phyloP scores from a whole-genome alignment of 2,329 filamentous ascomycete species.

The Elsinoe necatrix region DNA sequence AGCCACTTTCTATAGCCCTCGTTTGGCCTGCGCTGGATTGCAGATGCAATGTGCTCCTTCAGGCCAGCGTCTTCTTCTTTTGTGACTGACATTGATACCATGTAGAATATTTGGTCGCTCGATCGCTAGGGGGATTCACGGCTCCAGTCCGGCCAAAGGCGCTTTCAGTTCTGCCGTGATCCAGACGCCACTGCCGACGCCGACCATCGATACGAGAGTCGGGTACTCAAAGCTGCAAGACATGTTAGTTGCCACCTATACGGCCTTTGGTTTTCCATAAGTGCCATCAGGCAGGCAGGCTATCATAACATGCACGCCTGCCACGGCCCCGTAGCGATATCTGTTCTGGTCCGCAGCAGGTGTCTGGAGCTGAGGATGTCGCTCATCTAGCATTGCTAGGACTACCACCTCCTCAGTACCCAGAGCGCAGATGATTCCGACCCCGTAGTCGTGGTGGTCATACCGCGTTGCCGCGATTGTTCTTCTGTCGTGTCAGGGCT shows the following conservation, averaged over 20 bases:
- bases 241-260: conserved; percentile 18
- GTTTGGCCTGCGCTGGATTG: no score
- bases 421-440: conserved; percentile 22
- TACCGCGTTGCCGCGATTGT: not conserved
- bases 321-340: conserved; percentile 17
- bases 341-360: not conserved
- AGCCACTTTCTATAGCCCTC: not conserved
- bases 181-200: conserved; percentile 24
- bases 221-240: conserved; percentile 16
- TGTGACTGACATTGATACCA: not conserved
- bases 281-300: conserved; percentile 20
- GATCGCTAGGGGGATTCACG: not conserved
- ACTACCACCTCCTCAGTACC: conserved; percentile 20
- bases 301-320: conserved; percentile 18
- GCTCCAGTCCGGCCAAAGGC: not conserved
- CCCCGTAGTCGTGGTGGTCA: not conserved
- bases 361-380: conserved; percentile 9
- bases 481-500: not conserved
- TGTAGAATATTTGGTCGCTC: not conserved
- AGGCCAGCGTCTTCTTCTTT: not conserved
- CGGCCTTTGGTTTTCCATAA: conserved; percentile 17
- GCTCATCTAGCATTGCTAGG: conserved; percentile 18
- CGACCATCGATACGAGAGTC: conserved; percentile 22
- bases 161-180: conserved; percentile 20
- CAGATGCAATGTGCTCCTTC: not conserved